Evolutionary conservation across 306 rosid genomes (phyloP), one percentile per base, ranked within the genome.

Genomic region (Sophora flavescens): DNA sequence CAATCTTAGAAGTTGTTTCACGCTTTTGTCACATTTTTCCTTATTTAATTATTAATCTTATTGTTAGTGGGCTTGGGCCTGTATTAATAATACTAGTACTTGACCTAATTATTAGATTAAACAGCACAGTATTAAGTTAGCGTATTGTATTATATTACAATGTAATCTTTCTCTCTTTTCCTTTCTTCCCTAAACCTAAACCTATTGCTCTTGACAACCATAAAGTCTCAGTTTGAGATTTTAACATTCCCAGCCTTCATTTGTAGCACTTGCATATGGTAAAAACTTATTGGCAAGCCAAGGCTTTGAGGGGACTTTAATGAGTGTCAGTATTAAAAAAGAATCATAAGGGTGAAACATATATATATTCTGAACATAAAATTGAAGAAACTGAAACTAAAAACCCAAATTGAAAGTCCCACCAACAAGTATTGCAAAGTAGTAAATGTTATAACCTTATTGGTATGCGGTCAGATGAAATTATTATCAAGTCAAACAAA

Each of bases 241-340:
- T 18, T 69, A 69, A 67, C 45, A 35, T 57, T 30, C 54, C 68
- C 16, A 67, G 68, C 75, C 32, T 28, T 33, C 7, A n/a, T 38
- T 47, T 14, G 35, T 39, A 42, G 42, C 51, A 60, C 51, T 67
- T 4, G 14, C 68, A 53, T 15, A 48, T 28, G 57, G 50, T 56
- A 58, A 39, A 74, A 78, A 22, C 42, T 8, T 45, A 61, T n/a
- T 50, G 72, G 35, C 48, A 42, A 36, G 38, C 38, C 60, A 12
- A 8, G 69, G 70, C 69, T 68, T 58, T 47, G 30, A 59, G 18
- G 81, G 70, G 47, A 50, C 63, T 51, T 5, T 70, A 63, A 42
- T 42, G 47, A 2, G 11, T 33, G 45, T 17, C 33, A 52, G 73
- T 32, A 71, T 42, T 15, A 66, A 36, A 32, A 39, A 47, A 48